Evolutionary conservation across 306 rosid species (phyloP).

Genomic region (Vigna radiata): DNA sequence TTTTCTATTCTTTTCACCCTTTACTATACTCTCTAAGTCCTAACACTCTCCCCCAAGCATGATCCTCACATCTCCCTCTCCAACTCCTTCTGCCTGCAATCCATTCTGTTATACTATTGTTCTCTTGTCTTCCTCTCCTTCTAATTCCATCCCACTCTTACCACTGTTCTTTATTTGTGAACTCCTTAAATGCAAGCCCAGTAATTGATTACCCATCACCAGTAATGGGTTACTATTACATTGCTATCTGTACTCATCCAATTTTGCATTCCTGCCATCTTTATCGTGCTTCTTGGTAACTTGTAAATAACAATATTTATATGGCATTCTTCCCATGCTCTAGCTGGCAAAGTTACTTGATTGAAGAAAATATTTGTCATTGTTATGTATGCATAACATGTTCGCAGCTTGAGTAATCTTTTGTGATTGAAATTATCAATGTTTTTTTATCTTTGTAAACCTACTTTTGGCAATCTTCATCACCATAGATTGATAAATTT

Average conservation of each 20-base stretch:
- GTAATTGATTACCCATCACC: too few species aligned
- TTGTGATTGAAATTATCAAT: conserved; percentile 21
- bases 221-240: not conserved
- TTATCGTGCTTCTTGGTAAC: conserved; percentile 23
- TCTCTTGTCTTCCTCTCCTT: too few species aligned
- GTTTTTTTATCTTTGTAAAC: conserved; percentile 11
- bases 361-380: conserved; percentile 22
- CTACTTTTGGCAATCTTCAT: conserved; percentile 30
- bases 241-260: conserved; percentile 6
- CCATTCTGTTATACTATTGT: too few species aligned
- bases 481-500: conserved; percentile 16
- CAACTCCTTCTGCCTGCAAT: too few species aligned
- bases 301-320: conserved; percentile 16
- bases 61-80: too few species aligned
- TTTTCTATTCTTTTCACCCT: too few species aligned
- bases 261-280: not conserved
- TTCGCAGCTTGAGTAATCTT: too few species aligned
- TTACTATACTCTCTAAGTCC: too few species aligned
- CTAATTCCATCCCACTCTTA: too few species aligned
- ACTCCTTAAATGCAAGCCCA: too few species aligned
- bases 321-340: conserved; percentile 22
- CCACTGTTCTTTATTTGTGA: too few species aligned
- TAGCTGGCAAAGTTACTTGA: conserved; percentile 36
- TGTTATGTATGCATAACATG: conserved; percentile 25
- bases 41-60: too few species aligned